Conservation (phyloP, 306 rosid genomes). For the Fragaria iinumae region DNA sequence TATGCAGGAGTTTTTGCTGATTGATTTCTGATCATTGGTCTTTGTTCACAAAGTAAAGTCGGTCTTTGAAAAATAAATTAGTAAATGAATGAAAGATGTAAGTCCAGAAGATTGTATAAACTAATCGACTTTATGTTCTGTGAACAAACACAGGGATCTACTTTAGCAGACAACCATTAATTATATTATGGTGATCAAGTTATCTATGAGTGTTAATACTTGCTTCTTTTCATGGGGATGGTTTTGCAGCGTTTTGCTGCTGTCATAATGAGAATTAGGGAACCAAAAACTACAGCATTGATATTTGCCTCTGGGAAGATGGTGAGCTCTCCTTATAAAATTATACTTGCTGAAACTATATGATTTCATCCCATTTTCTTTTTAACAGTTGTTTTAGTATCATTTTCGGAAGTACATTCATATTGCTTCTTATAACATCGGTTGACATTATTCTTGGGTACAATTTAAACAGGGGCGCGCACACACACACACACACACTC, state of each 20-base stretch:
- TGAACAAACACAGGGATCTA: not conserved
- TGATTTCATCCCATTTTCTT: conserved; percentile 3
- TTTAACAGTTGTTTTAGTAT: not conserved
- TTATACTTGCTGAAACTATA: not conserved
- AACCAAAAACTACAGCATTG: conserved; percentile 66
- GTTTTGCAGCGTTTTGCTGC: conserved; percentile 66
- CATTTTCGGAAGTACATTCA: not conserved
- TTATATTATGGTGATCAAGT: not conserved
- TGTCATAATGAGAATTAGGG: conserved; percentile 71
- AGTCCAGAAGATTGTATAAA: not conserved
- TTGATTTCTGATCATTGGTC: not conserved
- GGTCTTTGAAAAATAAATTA: not conserved
- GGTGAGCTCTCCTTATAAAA: conserved; percentile 32
- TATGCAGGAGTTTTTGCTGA: not conserved
- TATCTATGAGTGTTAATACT: not conserved
- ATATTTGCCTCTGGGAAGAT: conserved; percentile 77
- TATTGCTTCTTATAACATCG: not conserved
- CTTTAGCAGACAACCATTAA: not conserved
- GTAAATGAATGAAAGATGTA: not conserved
- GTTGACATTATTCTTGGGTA: not conserved
- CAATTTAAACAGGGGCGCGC: too few species aligned
- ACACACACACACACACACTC: too few species aligned
- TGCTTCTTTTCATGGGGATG: not conserved
- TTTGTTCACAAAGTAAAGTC: not conserved
- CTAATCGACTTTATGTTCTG: not conserved